Evolutionary conservation across 768 basidiomycete species (phyloP), one percentile per base, ranked within the genome.

Genomic region (Hemileccinum impolitum): DNA sequence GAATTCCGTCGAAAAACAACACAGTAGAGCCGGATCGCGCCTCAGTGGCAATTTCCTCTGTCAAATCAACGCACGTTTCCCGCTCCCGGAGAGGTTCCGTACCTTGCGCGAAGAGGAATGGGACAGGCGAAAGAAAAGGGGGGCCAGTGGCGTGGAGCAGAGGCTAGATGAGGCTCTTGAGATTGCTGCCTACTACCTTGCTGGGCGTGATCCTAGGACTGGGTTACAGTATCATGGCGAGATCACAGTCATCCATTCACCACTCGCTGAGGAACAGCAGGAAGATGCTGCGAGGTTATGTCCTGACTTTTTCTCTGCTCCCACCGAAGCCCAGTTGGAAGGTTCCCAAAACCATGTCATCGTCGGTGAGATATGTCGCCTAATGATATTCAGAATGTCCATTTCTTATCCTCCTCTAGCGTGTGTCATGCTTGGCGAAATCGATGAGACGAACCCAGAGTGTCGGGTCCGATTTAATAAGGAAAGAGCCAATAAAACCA

Each of bases 41-140:
- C 48, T 59, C 17, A 47, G 43, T 2, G 58, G 58, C 6, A 58
- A 59, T 45, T 59, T 60, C 43, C 48, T 50, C 4, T 42, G 35
- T 11, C 52, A 38, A 7, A 39, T 53, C n/a, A 32, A 25, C 4
- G 52, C 44, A n/a, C 52, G 48, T 39, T 53, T 53, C 25, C 52
- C 40, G 0, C 41, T 53, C 21, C 48, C 42, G 17, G 14, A 36
- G 13, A 37, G 17, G 19, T 34, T 47, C 19, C 31, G 39, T 32
- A 25, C 9, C 23, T 25, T 47, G 21, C 30, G 39, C 23, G 17
- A 12, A 17, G 38, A 32, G 31, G 46, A 47, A 40, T 40, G 39
- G 31, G n/a, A 32, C 3, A n/a, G n/a, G n/a, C 39, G 21, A 18
- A 31, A 17, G 28, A 18, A 28, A 11, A 46, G 14, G 21, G 15